Evolutionary conservation across 176 grass and related monocot genomes (phyloP), one percentile per base, ranked within the genome.

Genomic region (Microstegium vimineum): DNA sequence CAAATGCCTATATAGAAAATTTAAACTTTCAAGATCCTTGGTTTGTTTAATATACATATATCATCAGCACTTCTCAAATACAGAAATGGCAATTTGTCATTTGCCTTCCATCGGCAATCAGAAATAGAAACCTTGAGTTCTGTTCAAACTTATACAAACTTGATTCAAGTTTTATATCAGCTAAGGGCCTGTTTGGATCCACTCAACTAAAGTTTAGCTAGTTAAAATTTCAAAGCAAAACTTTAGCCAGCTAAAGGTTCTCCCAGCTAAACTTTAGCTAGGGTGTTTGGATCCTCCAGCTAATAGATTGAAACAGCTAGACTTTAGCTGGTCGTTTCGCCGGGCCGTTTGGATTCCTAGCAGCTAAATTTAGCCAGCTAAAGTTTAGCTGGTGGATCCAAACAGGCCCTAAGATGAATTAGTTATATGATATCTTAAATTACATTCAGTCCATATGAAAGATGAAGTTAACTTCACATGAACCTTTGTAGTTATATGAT

Each of bases 371-470:
- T n/a, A n/a, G n/a, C n/a, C n/a, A n/a, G n/a, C n/a, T n/a, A n/a
- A n/a, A n/a, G n/a, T n/a, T n/a, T n/a, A n/a, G n/a, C n/a, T n/a
- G n/a, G n/a, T n/a, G n/a, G n/a, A n/a, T n/a, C n/a, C n/a, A n/a
- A n/a, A n/a, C n/a, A n/a, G n/a, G n/a, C n/a, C n/a, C n/a, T n/a
- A n/a, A 61, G 20, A 36, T 69, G 5, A 66, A 76, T 54, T 56
- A 32, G 40, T 54, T 35, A 46, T 69, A n/a, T 52, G 34, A 27
- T 46, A 68, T 76, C 10, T 69, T 76, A 69, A 69, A 45, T 59
- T 27, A 15, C 10, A 54, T 81, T 69, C 78, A 49, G 25, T 74
- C 67, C 74, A 17, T 77, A n/a, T 71, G 68, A 71, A 47, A 57
- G 25, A 41, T 43, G 17, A 51, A 51, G 26, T 73, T 66, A 80